Evolutionary conservation across 495 filamentous ascomycete genomes (phyloP), one percentile per base, ranked within the genome.

Genomic region (Baudoinia panamericana): DNA sequence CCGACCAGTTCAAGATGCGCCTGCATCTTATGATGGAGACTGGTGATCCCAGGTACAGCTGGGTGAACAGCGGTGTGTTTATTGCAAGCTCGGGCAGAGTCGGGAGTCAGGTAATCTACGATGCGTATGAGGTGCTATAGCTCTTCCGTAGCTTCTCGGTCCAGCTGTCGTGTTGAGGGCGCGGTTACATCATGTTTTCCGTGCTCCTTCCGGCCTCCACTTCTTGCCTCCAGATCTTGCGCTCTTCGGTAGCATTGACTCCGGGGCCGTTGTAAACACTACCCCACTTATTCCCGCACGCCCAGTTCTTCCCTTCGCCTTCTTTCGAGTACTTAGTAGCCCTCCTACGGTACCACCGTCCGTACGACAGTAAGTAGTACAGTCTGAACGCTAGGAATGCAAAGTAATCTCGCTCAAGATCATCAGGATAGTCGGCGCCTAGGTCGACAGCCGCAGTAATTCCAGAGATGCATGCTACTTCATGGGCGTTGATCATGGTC

Each of bases 401-500:
- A 47, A 61, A 63, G 50, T 43, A 51, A 37, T 63, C 60, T 28
- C 60, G 31, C 47, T 80, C 72, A 41, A 84, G 75, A 38, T 66
- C 66, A 18, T 69, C 71, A 40, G 56, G 56, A 37, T 88, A 87
- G n/a, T 66, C 63, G 0, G 81, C 82, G 0, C 83, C 82, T n/a
- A 92, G 60, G 31, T 79, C 68, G 24, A 78, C 77, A 3, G 84
- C 83, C 1, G 82, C 82, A 12, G 82, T 77, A 27, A 88, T 79
- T 0, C 83, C 83, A 41, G 75, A 79, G 27, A 88, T 74, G 33
- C 74, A 73, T 0, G 83, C 83, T 20, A 84, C 69, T 53, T 92
- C 83, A 44, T 92, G 83, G 63, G 82, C 81, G 47, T 92, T 92
- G 56, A 88, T 74, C 58, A 92, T 59, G 1, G 83, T 88, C 83